Percentiles rank a stretch among this genome's conserved stretches.
Evolutionary conservation across 2,329 filamentous ascomycete genomes (phyloP).

Genomic region (Lachnum nothofagi): DNA sequence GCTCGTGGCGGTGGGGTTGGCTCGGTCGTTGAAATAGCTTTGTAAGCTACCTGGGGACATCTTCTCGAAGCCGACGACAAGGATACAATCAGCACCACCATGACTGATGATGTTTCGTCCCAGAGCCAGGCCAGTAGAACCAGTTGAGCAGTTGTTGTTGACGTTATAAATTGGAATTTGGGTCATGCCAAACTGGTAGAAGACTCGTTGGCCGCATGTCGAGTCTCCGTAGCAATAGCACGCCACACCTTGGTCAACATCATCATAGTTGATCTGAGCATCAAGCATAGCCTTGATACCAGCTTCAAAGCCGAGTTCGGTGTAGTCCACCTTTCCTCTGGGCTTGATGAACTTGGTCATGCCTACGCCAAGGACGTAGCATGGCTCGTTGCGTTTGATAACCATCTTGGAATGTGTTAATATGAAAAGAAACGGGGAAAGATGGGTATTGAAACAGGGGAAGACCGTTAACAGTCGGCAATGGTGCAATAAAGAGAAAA

Average conservation of each 20-base stretch:
- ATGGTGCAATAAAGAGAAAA: background rate
- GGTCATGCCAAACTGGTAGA: constrained; percentile 98
- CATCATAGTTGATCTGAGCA: constrained; percentile 91
- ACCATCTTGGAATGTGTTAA: constrained; percentile 16
- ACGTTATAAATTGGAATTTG: constrained; percentile 95
- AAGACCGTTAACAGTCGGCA: background rate
- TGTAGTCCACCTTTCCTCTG: constrained; percentile 88
- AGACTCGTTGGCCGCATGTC: constrained; percentile 91
- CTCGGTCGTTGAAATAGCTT: constrained; percentile 77
- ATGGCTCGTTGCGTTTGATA: constrained; percentile 35
- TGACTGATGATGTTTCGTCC: constrained; percentile 72
- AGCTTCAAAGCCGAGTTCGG: constrained; percentile 88
- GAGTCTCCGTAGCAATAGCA: constrained; percentile 98
- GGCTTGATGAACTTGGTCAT: constrained; percentile 99
- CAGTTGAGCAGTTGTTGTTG: constrained; percentile 98
- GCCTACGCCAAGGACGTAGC: constrained; percentile 92
- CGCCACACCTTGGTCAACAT: constrained; percentile 90
- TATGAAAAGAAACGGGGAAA: background rate
- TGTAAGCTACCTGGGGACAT: constrained; percentile 90
- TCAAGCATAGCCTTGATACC: constrained; percentile 55
- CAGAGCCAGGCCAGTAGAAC: constrained; percentile 84
- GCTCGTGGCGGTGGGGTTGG: constrained; percentile 70
- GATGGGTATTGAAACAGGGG: background rate
- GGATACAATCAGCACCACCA: constrained; percentile 78
- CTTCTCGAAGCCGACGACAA: constrained; percentile 96